Base-by-base conservation (phyloP, 257 asterid genomes). In the Gentiana dahurica region DNA sequence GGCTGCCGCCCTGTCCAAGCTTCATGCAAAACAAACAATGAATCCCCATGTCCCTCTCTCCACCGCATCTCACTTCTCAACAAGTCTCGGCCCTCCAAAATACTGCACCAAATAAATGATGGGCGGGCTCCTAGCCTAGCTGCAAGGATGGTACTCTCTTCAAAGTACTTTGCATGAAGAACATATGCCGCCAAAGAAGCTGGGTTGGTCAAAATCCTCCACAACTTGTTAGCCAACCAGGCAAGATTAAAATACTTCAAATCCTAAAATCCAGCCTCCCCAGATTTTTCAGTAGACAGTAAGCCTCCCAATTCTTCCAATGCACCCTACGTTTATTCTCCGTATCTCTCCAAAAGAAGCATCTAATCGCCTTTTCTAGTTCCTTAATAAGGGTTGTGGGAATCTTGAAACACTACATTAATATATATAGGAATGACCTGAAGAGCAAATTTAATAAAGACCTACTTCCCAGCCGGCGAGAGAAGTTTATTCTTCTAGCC, bases 321-420 rank as follows among this genome's bases (percentile, higher is more conserved):
- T 0, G 24, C 24, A 24, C 24, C 24, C 24, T 24, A 24, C 24
- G 24, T 24, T 24, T 24, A 24, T 24, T 24, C 24, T 24, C 24
- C 24, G 24, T 24, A 24, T 24, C 24, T 24, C 24, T 24, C 24
- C 24, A 24, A 24, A 24, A 24, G 24, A 24, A 24, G 24, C 24
- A 24, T 24, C 24, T 24, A 24, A 24, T 24, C 24, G 24, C 24
- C 24, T 24, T 24, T 24, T 24, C 24, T 24, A 24, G 24, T 24
- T 11, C 6, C 34, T 7, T 12, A 5, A 2, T 51, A 33, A 51
- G 34, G 24, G 24, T 24, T 24, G 24, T 0, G 24, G 0, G 43
- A 37, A 55, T 55, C 60, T 55, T 55, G 7, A 47, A 15, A 55
- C 15, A 36, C 8, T 49, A 54, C 58, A 34, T 1, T 41, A 33